Conservation (phyloP, 805 yeast species). For the Schizosaccharomyces cryophilus region DNA sequence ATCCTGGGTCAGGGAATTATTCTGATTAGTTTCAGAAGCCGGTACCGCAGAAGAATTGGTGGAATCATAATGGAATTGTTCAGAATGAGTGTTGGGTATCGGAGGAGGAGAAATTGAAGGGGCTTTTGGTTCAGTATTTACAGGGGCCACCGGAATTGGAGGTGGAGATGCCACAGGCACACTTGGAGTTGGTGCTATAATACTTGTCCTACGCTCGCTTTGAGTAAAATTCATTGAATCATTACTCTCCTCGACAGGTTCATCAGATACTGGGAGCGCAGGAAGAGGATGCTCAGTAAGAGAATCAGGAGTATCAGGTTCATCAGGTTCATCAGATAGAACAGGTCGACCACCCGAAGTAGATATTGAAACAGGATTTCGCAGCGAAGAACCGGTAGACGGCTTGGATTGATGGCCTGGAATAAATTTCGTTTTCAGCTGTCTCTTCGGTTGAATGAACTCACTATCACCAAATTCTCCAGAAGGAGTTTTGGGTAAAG, state of each 20-base stretch:
- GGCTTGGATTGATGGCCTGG: neutral
- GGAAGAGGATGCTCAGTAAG: constrained; percentile 2
- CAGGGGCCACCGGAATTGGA: neutral
- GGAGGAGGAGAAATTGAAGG: neutral
- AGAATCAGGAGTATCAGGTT: constrained; percentile 2
- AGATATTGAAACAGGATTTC: neutral
- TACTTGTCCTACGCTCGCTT: neutral
- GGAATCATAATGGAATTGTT: neutral
- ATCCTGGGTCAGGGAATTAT: neutral
- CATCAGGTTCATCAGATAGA: neutral
- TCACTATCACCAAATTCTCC: neutral
- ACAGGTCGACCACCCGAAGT: neutral
- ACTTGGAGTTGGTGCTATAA: neutral
- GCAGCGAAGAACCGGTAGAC: neutral
- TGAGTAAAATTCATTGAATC: too few species aligned
- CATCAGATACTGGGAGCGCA: too few species aligned
- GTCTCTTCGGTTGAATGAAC: neutral
- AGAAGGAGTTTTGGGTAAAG: neutral
- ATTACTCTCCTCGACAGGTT: neutral
- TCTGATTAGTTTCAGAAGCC: neutral
- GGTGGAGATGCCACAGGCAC: neutral
- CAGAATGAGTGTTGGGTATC: neutral
- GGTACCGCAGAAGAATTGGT: neutral
- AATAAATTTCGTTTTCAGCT: neutral
- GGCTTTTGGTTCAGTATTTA: neutral